Evolutionary conservation across 208 protist genomes (phyloP).

Genomic region (Crithidia bombi): DNA sequence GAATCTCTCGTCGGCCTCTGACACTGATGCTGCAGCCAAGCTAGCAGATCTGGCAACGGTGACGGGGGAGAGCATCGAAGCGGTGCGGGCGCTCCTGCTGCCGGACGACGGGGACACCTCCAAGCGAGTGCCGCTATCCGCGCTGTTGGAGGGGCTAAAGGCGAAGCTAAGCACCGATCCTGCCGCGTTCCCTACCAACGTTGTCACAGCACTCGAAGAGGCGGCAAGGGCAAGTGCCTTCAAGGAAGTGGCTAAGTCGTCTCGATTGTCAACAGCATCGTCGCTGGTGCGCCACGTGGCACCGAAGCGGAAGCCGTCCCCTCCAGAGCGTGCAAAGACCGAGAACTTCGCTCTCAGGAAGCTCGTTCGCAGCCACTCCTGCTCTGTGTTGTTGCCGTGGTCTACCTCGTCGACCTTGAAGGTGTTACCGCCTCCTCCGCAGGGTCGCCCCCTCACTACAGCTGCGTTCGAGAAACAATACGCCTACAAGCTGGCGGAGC

Average conservation of each 20-base stretch:
- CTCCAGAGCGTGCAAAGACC: constrained; percentile 22
- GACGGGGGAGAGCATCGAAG: constrained; percentile 15
- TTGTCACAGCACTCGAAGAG: not conserved
- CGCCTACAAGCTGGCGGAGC: constrained; percentile 14
- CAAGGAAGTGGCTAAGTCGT: not conserved
- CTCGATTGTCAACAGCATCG: constrained; percentile 5
- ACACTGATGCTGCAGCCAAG: constrained; percentile 15
- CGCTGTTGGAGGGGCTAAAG: constrained; percentile 13
- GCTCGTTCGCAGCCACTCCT: not conserved
- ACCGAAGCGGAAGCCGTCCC: constrained; percentile 39
- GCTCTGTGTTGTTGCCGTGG: not conserved
- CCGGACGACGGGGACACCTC: constrained; percentile 1
- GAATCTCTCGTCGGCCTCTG: constrained; percentile 7
- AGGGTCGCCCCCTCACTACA: not conserved
- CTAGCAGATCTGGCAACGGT: constrained; percentile 27
- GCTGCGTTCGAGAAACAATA: constrained; percentile 17
- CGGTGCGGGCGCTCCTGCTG: constrained; percentile 17
- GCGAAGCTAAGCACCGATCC: constrained; percentile 6
- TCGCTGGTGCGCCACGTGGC: constrained; percentile 15
- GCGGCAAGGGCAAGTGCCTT: not conserved
- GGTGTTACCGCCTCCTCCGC: constrained; percentile 15
- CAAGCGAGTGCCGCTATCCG: constrained; percentile 15
- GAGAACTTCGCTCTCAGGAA: constrained; percentile 31
- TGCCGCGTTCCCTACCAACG: not conserved
- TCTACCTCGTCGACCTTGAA: constrained; percentile 7